Evolutionary conservation across 352 stramenopile species (phyloP).

Genomic region (Phytophthora palmivora): DNA sequence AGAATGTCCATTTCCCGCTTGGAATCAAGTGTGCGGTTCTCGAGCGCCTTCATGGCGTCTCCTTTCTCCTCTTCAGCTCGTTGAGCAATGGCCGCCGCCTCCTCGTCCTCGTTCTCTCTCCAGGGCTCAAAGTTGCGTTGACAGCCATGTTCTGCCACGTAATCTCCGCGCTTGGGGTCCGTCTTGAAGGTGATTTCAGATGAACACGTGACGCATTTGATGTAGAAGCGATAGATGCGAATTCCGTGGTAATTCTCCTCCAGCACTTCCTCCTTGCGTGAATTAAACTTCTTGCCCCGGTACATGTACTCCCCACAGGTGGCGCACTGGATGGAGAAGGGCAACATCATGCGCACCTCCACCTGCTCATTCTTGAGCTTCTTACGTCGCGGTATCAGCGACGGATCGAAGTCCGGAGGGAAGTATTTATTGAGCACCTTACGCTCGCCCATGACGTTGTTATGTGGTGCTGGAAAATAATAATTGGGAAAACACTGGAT

Average conservation of each 20-base stretch:
- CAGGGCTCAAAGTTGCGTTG: constrained; percentile 98
- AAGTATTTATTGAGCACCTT: constrained; percentile 99
- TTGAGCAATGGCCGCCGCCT: constrained; percentile 75
- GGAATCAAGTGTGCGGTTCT: constrained; percentile 98
- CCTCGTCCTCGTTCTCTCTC: constrained; percentile 88
- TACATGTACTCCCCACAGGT: constrained; percentile 99
- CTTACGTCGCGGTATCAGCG: constrained; percentile 94
- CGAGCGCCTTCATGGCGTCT: constrained; percentile 97
- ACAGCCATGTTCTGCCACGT: constrained; percentile 96
- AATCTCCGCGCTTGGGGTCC: constrained; percentile 98
- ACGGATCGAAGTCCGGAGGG: constrained; percentile 98
- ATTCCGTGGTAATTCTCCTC: constrained; percentile 97
- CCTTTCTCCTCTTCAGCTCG: constrained; percentile 94
- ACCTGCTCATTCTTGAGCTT: constrained; percentile 96
- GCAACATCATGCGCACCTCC: constrained; percentile 99
- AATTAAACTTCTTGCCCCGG: constrained; percentile 99
- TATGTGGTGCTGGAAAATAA: no score
- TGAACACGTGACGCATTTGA: constrained; percentile 96
- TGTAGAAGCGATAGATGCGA: constrained; percentile 97
- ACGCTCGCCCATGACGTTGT: constrained; percentile 96
- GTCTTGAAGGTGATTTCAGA: constrained; percentile 98
- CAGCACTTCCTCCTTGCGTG: constrained; percentile 96
- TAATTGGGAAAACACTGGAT: no score
- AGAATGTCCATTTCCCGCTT: constrained; percentile 99
- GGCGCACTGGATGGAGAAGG: constrained; percentile 97